Base-by-base conservation (phyloP, 257 asterid species). In the Coffea canephora region DNA sequence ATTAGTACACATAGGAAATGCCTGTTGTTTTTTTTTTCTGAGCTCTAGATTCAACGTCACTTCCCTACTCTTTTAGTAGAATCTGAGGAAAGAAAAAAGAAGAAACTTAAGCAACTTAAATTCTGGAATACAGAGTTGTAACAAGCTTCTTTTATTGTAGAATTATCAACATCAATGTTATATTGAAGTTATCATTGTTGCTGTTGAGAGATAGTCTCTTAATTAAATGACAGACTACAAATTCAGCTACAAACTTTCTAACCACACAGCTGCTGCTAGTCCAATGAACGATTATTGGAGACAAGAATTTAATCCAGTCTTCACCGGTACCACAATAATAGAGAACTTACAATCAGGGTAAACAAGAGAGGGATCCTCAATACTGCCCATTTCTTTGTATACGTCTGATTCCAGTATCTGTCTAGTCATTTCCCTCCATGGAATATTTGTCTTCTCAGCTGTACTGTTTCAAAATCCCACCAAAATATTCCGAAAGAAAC, bases 381-480 rank as follows among this genome's bases (percentile, higher is more conserved):
- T 65, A 84, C 78, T 78, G 81, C 89, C 96, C 86, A 89, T 83
- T 90, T 91, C 97, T 73, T 82, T 85, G 71, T 91, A 95, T 12
- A 95, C 99, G 83, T 91, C 93, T 0, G 99, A 95, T 71, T 95
- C 96, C 88, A 95, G 73, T 80, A 95, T 89, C 88, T 91, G 90
- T 78, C 78, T 90, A 19, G 97, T 83, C 99, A 95, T 95, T 83
- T 89, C 87, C 85, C 97, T 85, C 99, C 98, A 95, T 19, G 98
- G 98, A 83, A 95, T 91, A 88, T 85, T 93, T 77, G 88, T 85
- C 86, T 91, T 93, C 87, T 95, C 99, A 77, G 98, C 99, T 90
- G 97, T 95, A 85, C 99, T 95, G 98, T 84, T 77, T 85, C 82
- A 81, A 82, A 64, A 54, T 76, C 73, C 77, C 76, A 76, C 34